Evolutionary conservation across 495 filamentous ascomycete species (phyloP).

Genomic region (Astrothelium subdiscretum): DNA sequence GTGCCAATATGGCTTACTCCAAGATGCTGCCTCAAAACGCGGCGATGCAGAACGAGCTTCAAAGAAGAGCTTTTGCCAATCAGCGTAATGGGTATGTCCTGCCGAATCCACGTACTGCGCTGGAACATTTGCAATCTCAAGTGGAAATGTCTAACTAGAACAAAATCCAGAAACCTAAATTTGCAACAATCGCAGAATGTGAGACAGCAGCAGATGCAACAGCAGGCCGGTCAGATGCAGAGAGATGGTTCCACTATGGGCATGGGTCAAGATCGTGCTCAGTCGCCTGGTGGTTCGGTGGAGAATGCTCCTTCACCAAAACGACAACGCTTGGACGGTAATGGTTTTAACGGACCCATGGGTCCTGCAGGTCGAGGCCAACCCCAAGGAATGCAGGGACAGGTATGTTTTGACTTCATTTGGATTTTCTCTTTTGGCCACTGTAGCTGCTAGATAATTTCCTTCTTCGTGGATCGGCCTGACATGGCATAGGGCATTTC

Average conservation of each 20-base stretch:
- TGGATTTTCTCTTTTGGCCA: background rate
- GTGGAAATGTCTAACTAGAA: constrained; percentile 5
- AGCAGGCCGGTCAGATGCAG: constrained; percentile 37
- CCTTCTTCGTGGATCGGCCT: no score
- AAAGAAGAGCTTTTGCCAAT: constrained; percentile 67
- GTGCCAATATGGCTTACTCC: constrained; percentile 22
- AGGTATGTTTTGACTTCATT: constrained; percentile 38
- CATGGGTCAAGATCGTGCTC: constrained; percentile 56
- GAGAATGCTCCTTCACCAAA: constrained; percentile 93
- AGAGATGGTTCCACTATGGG: constrained; percentile 50
- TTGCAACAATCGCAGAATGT: constrained; percentile 49
- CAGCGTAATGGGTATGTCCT: constrained; percentile 54
- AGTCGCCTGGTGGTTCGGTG: constrained; percentile 59
- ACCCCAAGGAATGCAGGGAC: constrained; percentile 52
- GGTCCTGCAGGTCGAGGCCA: constrained; percentile 65
- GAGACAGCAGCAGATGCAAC: constrained; percentile 42
- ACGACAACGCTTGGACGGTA: constrained; percentile 74
- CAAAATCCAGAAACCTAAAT: constrained; percentile 5
- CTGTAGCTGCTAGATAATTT: no score
- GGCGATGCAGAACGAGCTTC: constrained; percentile 39
- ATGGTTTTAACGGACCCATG: constrained; percentile 50
- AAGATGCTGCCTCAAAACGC: background rate
- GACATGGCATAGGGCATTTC: constrained; percentile 49
- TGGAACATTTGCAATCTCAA: no score
- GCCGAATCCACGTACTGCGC: no score